Evolutionary conservation across 495 filamentous ascomycete species (phyloP), one percentile per base, ranked within the genome.

Genomic region (Xanthoparmelia taractica): DNA sequence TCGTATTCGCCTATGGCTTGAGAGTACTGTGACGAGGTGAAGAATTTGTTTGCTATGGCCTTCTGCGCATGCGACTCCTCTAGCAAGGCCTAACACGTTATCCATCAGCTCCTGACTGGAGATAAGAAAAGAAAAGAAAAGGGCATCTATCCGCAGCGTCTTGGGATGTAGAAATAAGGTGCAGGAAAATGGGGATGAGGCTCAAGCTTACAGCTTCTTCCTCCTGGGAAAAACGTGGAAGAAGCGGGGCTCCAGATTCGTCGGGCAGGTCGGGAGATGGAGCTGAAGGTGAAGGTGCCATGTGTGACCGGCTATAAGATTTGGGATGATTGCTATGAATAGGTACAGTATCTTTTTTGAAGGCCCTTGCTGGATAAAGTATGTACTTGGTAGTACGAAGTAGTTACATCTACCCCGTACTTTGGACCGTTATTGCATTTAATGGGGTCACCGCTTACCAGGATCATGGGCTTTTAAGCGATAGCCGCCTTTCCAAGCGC

Each of bases 1-100:
- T 92, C 88, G 77, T 98, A 98, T 69, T 83, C 86, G 72, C 87
- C 85, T 67, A 97, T 89, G n/a, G 94, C 94, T 68, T 88, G 85
- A 67, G 87, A 84, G 76, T 89, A 96, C 61, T 82, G 83, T 25
- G 82, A 82, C 17, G 81, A 81, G 4, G 79, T 76, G 73, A 96
- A 98, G 31, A 91, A 79, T 25, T 79, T 68, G 71, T 96, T 98
- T 13, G 91, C 94, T 66, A 86, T 79, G 4, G 80, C 67, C 75
- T 96, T 96, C 63, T 87, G 86, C 12, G 82, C 72, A 68, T 88
- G 85, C 20, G 91, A 89, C 76, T 92, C 84, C 37, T 79, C 72
- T 36, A 96, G 70, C 47, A 96, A 80, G 33, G 78, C 74, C 87
- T 92, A 65, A n/a, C 34, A 62, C 15, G 12, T 4, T 50, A 25